Evolutionary conservation across 2,329 filamentous ascomycete species (phyloP).

Genomic region (Talaromyces albobiverticillius): DNA sequence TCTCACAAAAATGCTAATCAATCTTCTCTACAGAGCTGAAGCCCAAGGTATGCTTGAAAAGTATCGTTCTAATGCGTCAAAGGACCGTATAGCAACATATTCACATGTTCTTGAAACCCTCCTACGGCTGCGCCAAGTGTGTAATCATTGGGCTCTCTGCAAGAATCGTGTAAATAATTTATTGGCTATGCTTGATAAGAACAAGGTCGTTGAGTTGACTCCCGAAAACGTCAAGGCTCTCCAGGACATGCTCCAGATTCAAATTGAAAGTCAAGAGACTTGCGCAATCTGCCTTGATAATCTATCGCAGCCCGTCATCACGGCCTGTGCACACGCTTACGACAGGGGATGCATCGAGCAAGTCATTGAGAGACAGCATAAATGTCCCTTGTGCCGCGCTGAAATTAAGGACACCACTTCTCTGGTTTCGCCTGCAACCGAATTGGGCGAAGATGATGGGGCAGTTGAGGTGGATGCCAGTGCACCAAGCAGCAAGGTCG

Average conservation of each 20-base stretch:
- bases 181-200: conserved; percentile 64
- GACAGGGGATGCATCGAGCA: conserved; percentile 70
- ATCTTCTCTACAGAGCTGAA: conserved; percentile 53
- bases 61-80: conserved; percentile 40
- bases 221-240: conserved; percentile 69
- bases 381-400: conserved; percentile 81
- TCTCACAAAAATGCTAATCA: conserved; percentile 25
- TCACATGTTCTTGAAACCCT: conserved; percentile 76
- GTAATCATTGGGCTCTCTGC: conserved; percentile 84
- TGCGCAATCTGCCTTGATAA: conserved; percentile 78
- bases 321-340: conserved; percentile 78
- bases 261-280: conserved; percentile 76
- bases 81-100: conserved; percentile 59
- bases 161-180: conserved; percentile 71
- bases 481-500: conserved; percentile 76
- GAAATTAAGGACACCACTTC: conserved; percentile 58
- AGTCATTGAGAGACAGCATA: conserved; percentile 71
- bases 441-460: conserved; percentile 49
- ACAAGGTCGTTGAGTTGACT: conserved; percentile 67
- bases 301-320: conserved; percentile 73
- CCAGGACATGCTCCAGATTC: conserved; percentile 71
- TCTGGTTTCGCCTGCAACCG: conserved; percentile 65
- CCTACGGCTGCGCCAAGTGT: conserved; percentile 78
- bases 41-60: conserved; percentile 68
- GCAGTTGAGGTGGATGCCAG: conserved; percentile 58